Base-by-base conservation (phyloP, 2,329 filamentous ascomycete genomes). In the Cordyceps cateniannulata region DNA sequence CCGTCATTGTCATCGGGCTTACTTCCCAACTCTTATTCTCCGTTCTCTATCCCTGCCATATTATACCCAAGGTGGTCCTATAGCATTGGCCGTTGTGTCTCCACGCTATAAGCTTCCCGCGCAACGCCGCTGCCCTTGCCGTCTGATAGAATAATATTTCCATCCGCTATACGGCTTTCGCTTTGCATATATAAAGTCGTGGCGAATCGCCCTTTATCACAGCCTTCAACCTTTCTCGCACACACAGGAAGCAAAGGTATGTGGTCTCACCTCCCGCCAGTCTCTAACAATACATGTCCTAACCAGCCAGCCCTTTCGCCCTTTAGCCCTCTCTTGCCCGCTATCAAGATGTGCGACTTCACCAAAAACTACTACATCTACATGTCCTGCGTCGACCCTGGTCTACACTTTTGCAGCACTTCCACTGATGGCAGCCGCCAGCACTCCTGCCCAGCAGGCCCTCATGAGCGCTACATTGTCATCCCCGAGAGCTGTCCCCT, bases 351-450 rank as follows among this genome's bases (percentile, higher is more conserved):
- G 82, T 85, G 82, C 70, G 79, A 84, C 71, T 89, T 87, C 69
- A 88, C 85, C 69, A 89, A 88, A 68, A 90, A 90, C 73, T 91
- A 87, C 72, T 90, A 90, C 74, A 86, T 91, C 72, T 91, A 90
- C 75, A 86, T 85, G 61, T 80, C 83, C 48, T 91, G 88, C 69
- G 73, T 81, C 61, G 86, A 90, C 69, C 88, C 87, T 0, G 84
- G 84, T 45, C 79, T 82, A 18, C 88, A 91, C 72, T 90, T 90
- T 73, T 87, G 89, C 71, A 80, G 83, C 65, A 90, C 86, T 1
- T 85, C 85, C 1, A 78, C 87, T 57, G 88, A 91, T 67, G 87
- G 87, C 60, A 83, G 78, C 69, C 80, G 79, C 64, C 81, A 84
- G 62, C 74, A 79, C 35, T 77, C 81, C 38, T 91, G 88, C 66